Evolutionary conservation across 768 basidiomycete species (phyloP).

Genomic region (Kockovaella imperatae): DNA sequence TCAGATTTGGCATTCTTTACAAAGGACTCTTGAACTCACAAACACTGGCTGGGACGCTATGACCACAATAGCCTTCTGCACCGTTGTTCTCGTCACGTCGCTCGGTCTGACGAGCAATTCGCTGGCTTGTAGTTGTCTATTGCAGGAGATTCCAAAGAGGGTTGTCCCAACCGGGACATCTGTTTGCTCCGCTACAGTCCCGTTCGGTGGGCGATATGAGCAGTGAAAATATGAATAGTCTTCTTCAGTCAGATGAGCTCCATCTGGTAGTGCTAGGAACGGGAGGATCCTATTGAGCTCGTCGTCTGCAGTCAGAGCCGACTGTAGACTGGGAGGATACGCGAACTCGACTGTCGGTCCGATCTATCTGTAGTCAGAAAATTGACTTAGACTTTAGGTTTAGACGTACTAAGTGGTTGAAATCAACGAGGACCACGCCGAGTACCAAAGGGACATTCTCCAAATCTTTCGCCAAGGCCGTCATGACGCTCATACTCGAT

Average conservation of each 20-base stretch:
- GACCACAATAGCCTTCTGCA: conserved; percentile 96
- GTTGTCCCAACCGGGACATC: conserved; percentile 50
- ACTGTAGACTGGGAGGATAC: conserved; percentile 53
- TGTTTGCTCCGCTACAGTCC: conserved; percentile 14
- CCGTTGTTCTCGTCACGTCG: conserved; percentile 89
- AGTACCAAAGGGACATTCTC: conserved; percentile 48
- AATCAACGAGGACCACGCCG: conserved; percentile 87
- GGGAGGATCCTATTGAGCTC: conserved; percentile 78
- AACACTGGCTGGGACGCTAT: conserved; percentile 54
- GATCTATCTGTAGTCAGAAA: conserved; percentile 52
- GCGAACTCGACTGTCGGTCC: conserved; percentile 77
- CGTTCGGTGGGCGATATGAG: conserved; percentile 25
- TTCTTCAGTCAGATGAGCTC: conserved; percentile 83
- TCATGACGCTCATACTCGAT: neutral
- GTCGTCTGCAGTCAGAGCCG: conserved; percentile 54
- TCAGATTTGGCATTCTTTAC: conserved; percentile 1
- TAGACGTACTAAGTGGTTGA: conserved; percentile 73
- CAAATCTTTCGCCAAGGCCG: neutral
- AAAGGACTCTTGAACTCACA: conserved; percentile 19
- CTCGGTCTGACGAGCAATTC: conserved; percentile 61
- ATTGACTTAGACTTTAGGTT: neutral
- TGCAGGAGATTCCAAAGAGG: conserved; percentile 96
- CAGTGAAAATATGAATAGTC: conserved; percentile 86
- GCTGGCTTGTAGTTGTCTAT: conserved; percentile 81
- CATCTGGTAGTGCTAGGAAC: conserved; percentile 93